phyloP scores from a whole-genome alignment of 1,139 yeast species.

The Barnettozyma hawaiiensis region DNA sequence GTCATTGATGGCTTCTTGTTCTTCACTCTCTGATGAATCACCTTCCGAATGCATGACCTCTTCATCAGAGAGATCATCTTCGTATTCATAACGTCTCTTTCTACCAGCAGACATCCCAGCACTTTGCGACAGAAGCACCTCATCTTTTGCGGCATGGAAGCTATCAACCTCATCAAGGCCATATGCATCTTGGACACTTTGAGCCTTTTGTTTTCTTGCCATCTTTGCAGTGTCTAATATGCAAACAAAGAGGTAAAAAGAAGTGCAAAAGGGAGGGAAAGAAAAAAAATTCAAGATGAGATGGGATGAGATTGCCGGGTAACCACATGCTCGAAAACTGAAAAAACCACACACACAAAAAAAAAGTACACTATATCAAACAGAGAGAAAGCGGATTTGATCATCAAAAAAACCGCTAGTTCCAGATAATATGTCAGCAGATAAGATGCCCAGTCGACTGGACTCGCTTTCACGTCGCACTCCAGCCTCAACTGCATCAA shows the following conservation, averaged over 20 bases:
- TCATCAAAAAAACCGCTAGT: neutral
- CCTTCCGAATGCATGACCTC: slow-evolving; percentile 39
- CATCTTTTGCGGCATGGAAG: slow-evolving; percentile 61
- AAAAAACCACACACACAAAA: neutral
- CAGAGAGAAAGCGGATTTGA: too few relatives aligned
- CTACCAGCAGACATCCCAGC: neutral
- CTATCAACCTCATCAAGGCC: slow-evolving; percentile 65
- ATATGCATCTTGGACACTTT: slow-evolving; percentile 25
- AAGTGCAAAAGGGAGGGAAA: neutral
- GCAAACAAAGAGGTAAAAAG: neutral
- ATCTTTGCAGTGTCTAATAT: neutral
- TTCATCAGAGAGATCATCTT: slow-evolving; percentile 42
- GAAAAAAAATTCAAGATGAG: slow-evolving; percentile 13
- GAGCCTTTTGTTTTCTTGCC: slow-evolving; percentile 15
- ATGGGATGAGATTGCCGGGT: slow-evolving; percentile 14
- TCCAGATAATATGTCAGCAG: slow-evolving; percentile 17
- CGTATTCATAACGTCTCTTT: slow-evolving; percentile 27
- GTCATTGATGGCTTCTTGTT: slow-evolving; percentile 46
- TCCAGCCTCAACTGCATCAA: slow-evolving; percentile 29
- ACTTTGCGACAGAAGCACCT: slow-evolving; percentile 43
- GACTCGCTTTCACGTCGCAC: slow-evolving; percentile 33
- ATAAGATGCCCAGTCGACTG: slow-evolving; percentile 25
- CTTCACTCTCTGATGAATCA: slow-evolving; percentile 44
- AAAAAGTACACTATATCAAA: too few relatives aligned
- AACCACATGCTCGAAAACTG: slow-evolving; percentile 2